Evolutionary conservation across 225 moss, liverwort and hornwort genomes (phyloP), one percentile per base, ranked within the genome.

Genomic region (Sphagnum tenellum): DNA sequence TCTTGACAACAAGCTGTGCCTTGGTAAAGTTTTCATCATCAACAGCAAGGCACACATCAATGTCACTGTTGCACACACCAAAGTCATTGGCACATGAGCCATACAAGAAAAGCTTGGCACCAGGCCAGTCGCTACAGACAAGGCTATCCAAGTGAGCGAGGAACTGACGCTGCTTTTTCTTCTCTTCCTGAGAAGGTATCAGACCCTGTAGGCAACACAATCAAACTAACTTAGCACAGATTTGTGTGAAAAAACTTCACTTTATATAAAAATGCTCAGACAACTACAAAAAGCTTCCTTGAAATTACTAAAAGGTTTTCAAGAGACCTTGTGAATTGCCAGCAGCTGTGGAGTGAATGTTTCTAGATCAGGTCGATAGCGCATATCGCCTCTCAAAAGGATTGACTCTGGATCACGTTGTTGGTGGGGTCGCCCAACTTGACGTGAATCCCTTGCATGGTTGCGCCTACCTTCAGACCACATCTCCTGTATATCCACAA

Each of bases 51-150:
- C 96, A 96, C 46, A 96, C 77, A 85, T 96, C 96, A 64, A 96
- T 96, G 74, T 96, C 96, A 70, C 96, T 96, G 74, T 96, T 96
- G 78, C 96, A 81, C 44, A 96, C 96, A 56, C 96, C 92, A 66
- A 96, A 96, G 62, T 90, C 89, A 69, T 96, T 96, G 48, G 96
- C 92, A 78, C 96, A 96, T 55, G 96, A 96, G 49, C 96, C 96
- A 66, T 88, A 96, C 5, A 96, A 85, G 68, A 86, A 96, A 7
- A 92, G 88, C 76, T 72, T 82, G 60, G 92, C 92, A 66, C 96
- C 90, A 62, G 75, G 81, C 96, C 96, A 96, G 61, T 96, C 88
- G 61, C 88, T 82, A 48, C 90, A 72, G 58, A 92, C 92, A 69
- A 92, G 80, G 66, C 77, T 86, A 71, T 96, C 92, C 68, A 96